Percentiles rank a stretch among this genome's conserved stretches.
Evolutionary conservation across 495 filamentous ascomycete species (phyloP).

Genomic region (Acidomyces sp.): DNA sequence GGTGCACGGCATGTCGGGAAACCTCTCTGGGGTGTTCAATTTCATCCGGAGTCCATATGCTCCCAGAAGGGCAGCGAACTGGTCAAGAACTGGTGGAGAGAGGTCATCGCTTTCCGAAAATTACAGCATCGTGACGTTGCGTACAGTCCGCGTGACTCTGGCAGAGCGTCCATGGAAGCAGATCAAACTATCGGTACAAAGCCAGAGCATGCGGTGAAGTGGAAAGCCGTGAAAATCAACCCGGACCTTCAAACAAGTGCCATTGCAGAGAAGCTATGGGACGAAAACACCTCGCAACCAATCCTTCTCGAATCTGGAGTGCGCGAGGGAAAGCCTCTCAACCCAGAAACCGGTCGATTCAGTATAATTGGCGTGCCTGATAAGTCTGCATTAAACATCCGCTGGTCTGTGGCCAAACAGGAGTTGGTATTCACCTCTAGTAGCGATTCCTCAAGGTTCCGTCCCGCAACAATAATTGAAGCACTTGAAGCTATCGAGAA

Average conservation of each 20-base stretch:
- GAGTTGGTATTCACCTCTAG: conserved; percentile 11
- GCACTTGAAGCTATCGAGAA: conserved; percentile 31
- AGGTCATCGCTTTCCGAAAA: conserved; percentile 41
- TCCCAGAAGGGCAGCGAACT: conserved; percentile 57
- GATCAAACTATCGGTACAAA: too few species aligned
- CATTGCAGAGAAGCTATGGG: too few species aligned
- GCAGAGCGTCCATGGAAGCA: neutral
- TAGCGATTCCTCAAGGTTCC: neutral
- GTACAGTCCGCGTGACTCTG: neutral
- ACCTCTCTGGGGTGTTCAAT: conserved; percentile 87
- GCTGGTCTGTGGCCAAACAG: conserved; percentile 35
- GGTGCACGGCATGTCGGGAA: conserved; percentile 52
- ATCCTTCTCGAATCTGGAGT: conserved; percentile 19
- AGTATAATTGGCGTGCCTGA: conserved; percentile 55
- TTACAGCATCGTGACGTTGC: neutral
- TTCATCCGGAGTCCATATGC: conserved; percentile 89
- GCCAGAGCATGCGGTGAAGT: too few species aligned
- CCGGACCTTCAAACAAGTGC: too few species aligned
- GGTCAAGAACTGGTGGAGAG: conserved; percentile 63
- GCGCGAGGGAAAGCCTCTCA: conserved; percentile 6
- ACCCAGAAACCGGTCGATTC: conserved; percentile 43
- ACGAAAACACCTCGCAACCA: too few species aligned
- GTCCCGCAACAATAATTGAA: neutral
- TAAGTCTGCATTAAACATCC: conserved; percentile 37
- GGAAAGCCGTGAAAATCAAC: too few species aligned